Percentiles rank a stretch among this genome's conserved stretches.
phyloP scores from a whole-genome alignment of 2,329 filamentous ascomycete genomes.

The Penicillium sp. region DNA sequence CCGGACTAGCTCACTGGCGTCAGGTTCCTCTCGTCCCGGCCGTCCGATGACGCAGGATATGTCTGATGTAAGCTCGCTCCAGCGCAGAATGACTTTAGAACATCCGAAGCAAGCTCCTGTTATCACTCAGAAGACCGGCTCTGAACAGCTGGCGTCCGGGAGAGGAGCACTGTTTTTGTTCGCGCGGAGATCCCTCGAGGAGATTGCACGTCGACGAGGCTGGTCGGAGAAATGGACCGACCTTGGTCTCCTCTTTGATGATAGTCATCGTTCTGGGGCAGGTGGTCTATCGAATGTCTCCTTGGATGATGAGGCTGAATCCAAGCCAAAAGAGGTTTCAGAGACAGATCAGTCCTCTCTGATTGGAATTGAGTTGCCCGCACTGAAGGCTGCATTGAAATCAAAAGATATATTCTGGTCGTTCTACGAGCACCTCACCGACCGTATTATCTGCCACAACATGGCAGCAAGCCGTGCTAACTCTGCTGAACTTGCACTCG shows the following conservation, averaged over 20 bases:
- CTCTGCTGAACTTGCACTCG: conserved; percentile 73
- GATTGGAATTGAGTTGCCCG: conserved; percentile 55
- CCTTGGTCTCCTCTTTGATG: conserved; percentile 46
- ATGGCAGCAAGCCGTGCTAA: conserved; percentile 75
- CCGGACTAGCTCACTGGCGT: conserved; percentile 41
- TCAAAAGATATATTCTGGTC: conserved; percentile 64
- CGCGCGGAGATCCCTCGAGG: conserved; percentile 75
- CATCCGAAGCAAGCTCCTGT: conserved; percentile 43
- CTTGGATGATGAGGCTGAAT: conserved; percentile 28
- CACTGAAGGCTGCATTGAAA: conserved; percentile 62
- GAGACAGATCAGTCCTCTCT: conserved; percentile 26
- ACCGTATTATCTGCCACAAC: conserved; percentile 79
- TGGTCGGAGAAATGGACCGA: conserved; percentile 77
- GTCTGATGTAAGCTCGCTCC: conserved; percentile 33
- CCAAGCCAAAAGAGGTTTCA: conserved; percentile 13
- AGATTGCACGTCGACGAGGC: conserved; percentile 66
- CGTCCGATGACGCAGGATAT: conserved; percentile 33
- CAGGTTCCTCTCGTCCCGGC: conserved; percentile 17
- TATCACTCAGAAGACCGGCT: conserved; percentile 52
- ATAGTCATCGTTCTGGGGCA: conserved; percentile 25
- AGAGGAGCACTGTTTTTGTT: conserved; percentile 79
- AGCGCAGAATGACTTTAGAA: conserved; percentile 47
- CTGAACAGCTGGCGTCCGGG: conserved; percentile 78
- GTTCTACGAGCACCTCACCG: conserved; percentile 74
- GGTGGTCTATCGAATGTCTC: conserved; percentile 38